Base-by-base conservation (phyloP, 2,329 filamentous ascomycete genomes). In the Talaromyces sp. region DNA sequence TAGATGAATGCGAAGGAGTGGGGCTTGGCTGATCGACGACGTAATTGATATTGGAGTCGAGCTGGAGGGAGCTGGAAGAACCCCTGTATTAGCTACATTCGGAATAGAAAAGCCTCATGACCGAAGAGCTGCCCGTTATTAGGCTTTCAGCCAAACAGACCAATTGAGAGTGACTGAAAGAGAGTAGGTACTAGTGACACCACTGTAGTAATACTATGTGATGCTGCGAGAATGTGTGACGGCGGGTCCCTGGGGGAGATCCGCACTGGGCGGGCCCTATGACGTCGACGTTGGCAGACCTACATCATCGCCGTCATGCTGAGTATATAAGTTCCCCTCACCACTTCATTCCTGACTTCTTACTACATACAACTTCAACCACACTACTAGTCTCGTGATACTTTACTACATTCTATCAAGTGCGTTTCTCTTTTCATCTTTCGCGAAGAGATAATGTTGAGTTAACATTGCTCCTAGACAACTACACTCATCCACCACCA, bases 261-360 rank as follows among this genome's bases (percentile, higher is more conserved):
- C 52, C 58, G 64, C 59, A 60, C 40, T 46, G 48, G n/a, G 46
- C 46, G 46, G 46, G 46, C 46, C 48, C 48, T 23, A 66, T 66
- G 65, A 66, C 65, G 65, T 66, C 65, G 63, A 66, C 56, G 63
- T 12, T 35, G 18, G 18, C 58, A 55, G 54, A 35, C 56, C 56
- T 62, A 63, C 61, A 63, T 63, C 61, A 63, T 63, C 58, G 58
- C 52, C 62, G 40, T 42, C 31, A 52, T 46, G 40, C 21, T 28
- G 25, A 23, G 31, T 57, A 60, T 35, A 60, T 56, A 60, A 63
- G 21, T 48, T 21, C 28, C 28, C 28, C 28, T 28, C 28, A n/a
- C 28, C 28, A 28, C 12, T 42, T 16, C 28, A n/a, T 14, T 14
- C 46, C 31, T 21, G 18, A 23, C 35, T 54, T 6, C 18, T 33